Percentiles rank a stretch among this genome's conserved stretches.
phyloP scores from a whole-genome alignment of 495 filamentous ascomycete species.

The Daldinia grandis region DNA sequence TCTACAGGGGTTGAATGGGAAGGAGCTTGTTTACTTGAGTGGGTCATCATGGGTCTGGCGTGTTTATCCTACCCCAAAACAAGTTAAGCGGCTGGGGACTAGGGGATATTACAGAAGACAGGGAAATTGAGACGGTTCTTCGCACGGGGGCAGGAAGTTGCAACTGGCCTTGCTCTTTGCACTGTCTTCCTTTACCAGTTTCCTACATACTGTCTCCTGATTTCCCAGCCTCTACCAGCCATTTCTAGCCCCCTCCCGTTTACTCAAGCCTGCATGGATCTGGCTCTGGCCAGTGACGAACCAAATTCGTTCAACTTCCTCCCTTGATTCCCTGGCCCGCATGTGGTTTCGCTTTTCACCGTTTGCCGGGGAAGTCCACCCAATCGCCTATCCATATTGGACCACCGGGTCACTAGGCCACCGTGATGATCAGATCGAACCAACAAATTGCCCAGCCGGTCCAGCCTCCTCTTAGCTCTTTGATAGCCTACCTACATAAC shows the following conservation, averaged over 20 bases:
- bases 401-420: not conserved
- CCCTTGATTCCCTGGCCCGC: slow-evolving; percentile 5
- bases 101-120: not conserved
- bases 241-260: slow-evolving; percentile 1
- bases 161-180: slow-evolving; percentile 26
- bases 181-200: slow-evolving; percentile 17
- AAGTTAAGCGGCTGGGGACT: slow-evolving; percentile 31
- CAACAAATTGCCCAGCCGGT: slow-evolving; percentile 10
- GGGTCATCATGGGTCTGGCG: slow-evolving; percentile 32
- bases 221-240: not conserved
- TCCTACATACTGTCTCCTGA: not conserved
- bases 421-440: slow-evolving; percentile 35
- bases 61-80: slow-evolving; percentile 44
- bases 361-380: slow-evolving; percentile 33
- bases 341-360: slow-evolving; percentile 23
- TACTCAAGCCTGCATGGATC: not conserved
- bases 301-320: not conserved
- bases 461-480: slow-evolving; percentile 25
- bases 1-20: slow-evolving; percentile 42
- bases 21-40: slow-evolving; percentile 43
- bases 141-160: slow-evolving; percentile 28
- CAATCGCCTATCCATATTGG: slow-evolving; percentile 18
- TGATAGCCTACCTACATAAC: not conserved
- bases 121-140: slow-evolving; percentile 19
- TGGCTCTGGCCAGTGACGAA: slow-evolving; percentile 2